phyloP scores from a whole-genome alignment of 2,329 filamentous ascomycete genomes.

The Colletotrichum cuscutae region DNA sequence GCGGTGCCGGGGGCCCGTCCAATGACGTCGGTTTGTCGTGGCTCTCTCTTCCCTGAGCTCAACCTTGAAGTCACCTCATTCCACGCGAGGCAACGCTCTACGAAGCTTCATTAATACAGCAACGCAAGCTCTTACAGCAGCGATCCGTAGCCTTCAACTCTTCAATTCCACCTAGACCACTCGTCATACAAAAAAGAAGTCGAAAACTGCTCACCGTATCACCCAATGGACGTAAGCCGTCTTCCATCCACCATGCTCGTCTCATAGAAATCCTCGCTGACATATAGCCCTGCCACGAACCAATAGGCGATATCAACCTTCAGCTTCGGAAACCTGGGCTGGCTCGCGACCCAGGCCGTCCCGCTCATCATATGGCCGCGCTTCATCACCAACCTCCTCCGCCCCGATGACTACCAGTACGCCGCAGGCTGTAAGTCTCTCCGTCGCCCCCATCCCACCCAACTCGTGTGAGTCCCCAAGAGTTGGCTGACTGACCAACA shows the following conservation, averaged over 20 bases:
- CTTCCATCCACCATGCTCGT: neutral
- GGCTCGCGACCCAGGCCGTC: conserved; percentile 59
- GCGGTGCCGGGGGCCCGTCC: conserved; percentile 6
- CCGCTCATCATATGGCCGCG: conserved; percentile 60
- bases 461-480: neutral
- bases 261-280: neutral
- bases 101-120: neutral
- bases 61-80: conserved; percentile 11
- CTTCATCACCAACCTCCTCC: conserved; percentile 57
- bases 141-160: too few relatives aligned
- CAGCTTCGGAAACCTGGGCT: conserved; percentile 61
- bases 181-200: neutral
- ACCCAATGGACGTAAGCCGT: conserved; percentile 42
- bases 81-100: neutral
- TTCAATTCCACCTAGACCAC: neutral
- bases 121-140: neutral
- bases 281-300: neutral
- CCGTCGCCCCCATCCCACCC: neutral
- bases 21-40: conserved; percentile 29
- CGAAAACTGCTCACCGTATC: neutral
- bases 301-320: conserved; percentile 60
- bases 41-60: neutral
- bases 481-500: conserved; percentile 2
- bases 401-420: conserved; percentile 39
- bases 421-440: conserved; percentile 43